Evolutionary conservation across 164 flowering plant genomes (phyloP).

Genomic region (Aristolochia contorta): DNA sequence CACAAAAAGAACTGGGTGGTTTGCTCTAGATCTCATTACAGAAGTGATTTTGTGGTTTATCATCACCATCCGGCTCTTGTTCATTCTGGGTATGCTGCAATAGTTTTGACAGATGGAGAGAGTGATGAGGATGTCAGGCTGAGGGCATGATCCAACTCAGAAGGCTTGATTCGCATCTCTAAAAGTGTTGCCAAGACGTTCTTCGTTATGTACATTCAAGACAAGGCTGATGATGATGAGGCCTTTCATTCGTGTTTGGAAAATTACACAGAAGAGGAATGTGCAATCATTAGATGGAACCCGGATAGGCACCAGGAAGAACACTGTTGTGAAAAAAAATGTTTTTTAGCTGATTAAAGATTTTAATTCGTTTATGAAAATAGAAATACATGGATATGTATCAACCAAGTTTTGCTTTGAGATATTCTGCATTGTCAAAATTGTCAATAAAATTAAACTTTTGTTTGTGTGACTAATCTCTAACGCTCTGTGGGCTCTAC

Average conservation of each 20-base stretch:
- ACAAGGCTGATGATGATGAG: constrained; percentile 15
- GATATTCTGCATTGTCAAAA: too few species aligned
- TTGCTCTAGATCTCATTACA: constrained; percentile 60
- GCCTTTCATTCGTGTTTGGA: constrained; percentile 33
- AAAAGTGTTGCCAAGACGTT: constrained; percentile 74
- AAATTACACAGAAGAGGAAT: constrained; percentile 34
- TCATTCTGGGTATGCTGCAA: constrained; percentile 69
- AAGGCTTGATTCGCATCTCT: constrained; percentile 47
- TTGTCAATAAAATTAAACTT: too few species aligned
- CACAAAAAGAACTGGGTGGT: constrained; percentile 77
- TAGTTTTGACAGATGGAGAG: constrained; percentile 35
- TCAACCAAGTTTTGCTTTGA: too few species aligned
- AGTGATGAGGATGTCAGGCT: constrained; percentile 27
- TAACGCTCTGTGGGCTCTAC: too few species aligned
- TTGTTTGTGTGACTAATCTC: too few species aligned
- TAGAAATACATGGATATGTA: too few species aligned
- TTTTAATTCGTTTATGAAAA: too few species aligned
- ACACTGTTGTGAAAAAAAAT: constrained; percentile 2
- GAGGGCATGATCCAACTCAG: constrained; percentile 60
- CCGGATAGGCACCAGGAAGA: constrained; percentile 60
- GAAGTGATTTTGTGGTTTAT: constrained; percentile 74
- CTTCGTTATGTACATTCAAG: constrained; percentile 34
- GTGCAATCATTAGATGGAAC: constrained; percentile 53
- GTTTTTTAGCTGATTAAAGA: too few species aligned
- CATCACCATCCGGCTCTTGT: constrained; percentile 65